Percentiles rank a stretch among this genome's conserved stretches.
phyloP scores from a whole-genome alignment of 192 early-diverging fungal genomes.

The Entophlyctis luteolus region DNA sequence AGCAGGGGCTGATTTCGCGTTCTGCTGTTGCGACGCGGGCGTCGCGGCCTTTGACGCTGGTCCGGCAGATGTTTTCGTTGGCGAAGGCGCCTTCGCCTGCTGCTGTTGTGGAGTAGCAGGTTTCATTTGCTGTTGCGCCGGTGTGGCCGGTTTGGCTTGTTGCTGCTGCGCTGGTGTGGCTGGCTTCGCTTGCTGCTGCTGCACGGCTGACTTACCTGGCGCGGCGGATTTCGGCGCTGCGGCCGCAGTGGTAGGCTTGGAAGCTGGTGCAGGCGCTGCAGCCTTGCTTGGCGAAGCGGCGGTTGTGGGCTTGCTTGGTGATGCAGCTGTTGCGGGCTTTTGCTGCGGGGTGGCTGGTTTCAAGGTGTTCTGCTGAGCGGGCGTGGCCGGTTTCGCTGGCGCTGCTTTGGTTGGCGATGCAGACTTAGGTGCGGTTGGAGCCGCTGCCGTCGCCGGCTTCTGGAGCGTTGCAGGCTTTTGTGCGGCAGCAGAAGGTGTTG shows the following conservation, averaged over 20 bases:
- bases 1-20: not conserved
- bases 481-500: not conserved
- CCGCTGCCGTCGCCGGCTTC: not conserved
- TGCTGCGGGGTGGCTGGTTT: constrained; percentile 9
- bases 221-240: not conserved
- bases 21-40: constrained; percentile 8
- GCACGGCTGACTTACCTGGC: not conserved
- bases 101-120: not conserved
- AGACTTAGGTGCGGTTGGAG: not conserved
- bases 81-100: constrained; percentile 2
- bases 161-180: not conserved
- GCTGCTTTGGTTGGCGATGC: constrained; percentile 9
- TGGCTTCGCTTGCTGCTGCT: not conserved
- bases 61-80: not conserved
- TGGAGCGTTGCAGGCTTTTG: not conserved
- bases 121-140: not conserved
- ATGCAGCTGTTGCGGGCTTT: not conserved
- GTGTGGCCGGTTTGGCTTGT: not conserved
- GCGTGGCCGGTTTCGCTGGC: not conserved
- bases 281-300: constrained; percentile 9
- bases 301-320: not conserved
- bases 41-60: not conserved
- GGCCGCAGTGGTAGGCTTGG: constrained; percentile 1
- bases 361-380: not conserved
- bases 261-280: not conserved